Percentiles rank a stretch among this genome's conserved stretches.
Conservation (phyloP, 176 grass and related monocot species). For the Oryza meridionalis region DNA sequence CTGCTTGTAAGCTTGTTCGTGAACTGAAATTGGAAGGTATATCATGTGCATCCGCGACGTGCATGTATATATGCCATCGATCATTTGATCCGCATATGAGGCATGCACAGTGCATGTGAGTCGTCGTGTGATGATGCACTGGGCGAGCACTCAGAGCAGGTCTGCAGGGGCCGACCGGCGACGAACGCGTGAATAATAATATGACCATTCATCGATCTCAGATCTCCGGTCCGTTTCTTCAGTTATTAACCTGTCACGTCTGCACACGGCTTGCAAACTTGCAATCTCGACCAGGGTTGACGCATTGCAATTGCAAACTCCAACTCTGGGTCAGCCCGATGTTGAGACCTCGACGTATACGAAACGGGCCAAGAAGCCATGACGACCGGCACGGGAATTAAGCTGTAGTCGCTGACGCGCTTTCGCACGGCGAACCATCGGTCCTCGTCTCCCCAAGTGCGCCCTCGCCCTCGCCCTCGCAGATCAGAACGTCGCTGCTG, state of each 20-base stretch:
- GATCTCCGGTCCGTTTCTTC: background rate
- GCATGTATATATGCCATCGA: background rate
- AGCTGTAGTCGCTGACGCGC: background rate
- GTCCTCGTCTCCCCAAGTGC: background rate
- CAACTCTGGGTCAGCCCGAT: too few relatives aligned
- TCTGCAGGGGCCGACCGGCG: background rate
- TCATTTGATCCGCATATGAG: background rate
- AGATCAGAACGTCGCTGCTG: background rate
- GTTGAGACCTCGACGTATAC: background rate
- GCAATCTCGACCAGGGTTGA: background rate
- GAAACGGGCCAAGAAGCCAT: background rate
- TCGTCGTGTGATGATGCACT: conserved; percentile 25
- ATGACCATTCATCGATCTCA: background rate
- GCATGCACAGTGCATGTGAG: background rate
- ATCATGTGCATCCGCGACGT: conserved; percentile 21
- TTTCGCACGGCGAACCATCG: conserved; percentile 1
- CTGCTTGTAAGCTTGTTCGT: background rate
- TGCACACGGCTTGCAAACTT: background rate
- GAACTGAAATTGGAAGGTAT: background rate
- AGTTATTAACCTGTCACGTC: background rate
- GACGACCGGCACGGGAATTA: background rate
- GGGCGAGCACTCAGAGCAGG: too few relatives aligned
- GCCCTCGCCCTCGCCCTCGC: background rate
- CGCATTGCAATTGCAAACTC: background rate
- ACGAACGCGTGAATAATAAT: background rate